These are phyloP conservation scores for Quercus dentata DNA, from an alignment of 306 rosid genomes.

Conservation along the genomic window DNA sequence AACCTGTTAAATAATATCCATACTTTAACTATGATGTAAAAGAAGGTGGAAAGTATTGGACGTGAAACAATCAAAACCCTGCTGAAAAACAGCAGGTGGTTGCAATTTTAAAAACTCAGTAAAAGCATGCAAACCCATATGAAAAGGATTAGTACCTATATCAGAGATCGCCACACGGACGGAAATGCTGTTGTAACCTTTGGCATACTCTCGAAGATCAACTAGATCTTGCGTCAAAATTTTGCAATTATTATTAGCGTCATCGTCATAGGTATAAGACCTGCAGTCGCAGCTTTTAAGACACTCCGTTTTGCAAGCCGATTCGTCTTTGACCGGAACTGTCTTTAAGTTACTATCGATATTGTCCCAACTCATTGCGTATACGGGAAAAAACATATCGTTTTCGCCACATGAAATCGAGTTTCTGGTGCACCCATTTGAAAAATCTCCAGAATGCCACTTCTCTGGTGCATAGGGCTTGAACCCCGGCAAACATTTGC, in stretches of 20 bases:
- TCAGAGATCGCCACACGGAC: slow-evolving; percentile 15
- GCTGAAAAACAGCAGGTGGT: too few relatives aligned
- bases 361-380: too few relatives aligned
- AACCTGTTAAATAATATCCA: too few relatives aligned
- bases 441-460: not conserved
- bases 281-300: not conserved
- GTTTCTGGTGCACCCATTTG: not conserved
- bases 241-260: too few relatives aligned
- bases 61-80: too few relatives aligned
- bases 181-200: too few relatives aligned
- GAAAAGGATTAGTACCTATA: slow-evolving; percentile 18
- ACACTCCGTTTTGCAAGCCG: slow-evolving; percentile 24
- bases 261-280: too few relatives aligned
- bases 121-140: accelerated
- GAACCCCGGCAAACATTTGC: slow-evolving; percentile 12
- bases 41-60: too few relatives aligned
- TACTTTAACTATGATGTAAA: accelerated
- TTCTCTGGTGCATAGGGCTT: not conserved
- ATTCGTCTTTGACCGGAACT: too few relatives aligned
- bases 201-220: slow-evolving; percentile 23
- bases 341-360: too few relatives aligned
- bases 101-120: too few relatives aligned
- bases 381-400: slow-evolving; percentile 6
- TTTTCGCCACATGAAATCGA: accelerated
- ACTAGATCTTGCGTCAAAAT: too few relatives aligned